These are phyloP conservation scores for Dimargaris xerosporica DNA, from an alignment of 192 early-diverging fungal species.

Conservation along the genomic window DNA sequence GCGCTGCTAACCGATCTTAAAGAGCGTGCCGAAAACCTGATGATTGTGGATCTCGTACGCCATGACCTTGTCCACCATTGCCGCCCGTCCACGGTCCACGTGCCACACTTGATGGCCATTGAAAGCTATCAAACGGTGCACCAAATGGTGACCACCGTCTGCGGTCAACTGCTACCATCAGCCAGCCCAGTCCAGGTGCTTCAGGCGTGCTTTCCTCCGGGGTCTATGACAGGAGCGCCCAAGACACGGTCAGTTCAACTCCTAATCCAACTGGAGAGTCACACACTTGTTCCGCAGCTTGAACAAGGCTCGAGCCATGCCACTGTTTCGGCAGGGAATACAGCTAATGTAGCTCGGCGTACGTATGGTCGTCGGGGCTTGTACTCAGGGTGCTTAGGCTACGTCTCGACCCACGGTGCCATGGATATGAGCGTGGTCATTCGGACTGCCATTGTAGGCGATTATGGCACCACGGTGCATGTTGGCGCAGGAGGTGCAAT, in stretches of 20 bases:
- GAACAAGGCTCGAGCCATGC: not conserved
- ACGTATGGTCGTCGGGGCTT: constrained; percentile 45
- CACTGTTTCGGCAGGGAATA: not conserved
- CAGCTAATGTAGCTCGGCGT: not conserved
- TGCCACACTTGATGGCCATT: constrained; percentile 72
- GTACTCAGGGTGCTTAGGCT: constrained; percentile 86
- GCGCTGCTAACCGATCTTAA: constrained; percentile 55
- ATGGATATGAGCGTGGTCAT: constrained; percentile 82
- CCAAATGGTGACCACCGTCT: constrained; percentile 80
- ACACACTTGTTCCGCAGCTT: not conserved
- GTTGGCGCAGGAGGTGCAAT: constrained; percentile 92
- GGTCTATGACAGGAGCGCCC: constrained; percentile 96
- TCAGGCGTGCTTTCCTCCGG: constrained; percentile 74
- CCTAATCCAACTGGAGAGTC: constrained; percentile 52
- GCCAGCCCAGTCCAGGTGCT: constrained; percentile 56
- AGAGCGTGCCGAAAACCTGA: constrained; percentile 90
- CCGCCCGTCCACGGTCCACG: constrained; percentile 40
- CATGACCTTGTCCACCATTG: constrained; percentile 79
- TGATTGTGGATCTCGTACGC: constrained; percentile 95
- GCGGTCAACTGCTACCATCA: constrained; percentile 37
- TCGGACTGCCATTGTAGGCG: constrained; percentile 59
- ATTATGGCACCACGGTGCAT: constrained; percentile 25
- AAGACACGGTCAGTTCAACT: constrained; percentile 73
- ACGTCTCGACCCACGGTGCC: constrained; percentile 47
- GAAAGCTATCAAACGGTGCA: constrained; percentile 86